These are phyloP conservation scores for Aspergillus sp. DNA, from an alignment of 2,329 filamentous ascomycete genomes.

Conservation along the genomic window DNA sequence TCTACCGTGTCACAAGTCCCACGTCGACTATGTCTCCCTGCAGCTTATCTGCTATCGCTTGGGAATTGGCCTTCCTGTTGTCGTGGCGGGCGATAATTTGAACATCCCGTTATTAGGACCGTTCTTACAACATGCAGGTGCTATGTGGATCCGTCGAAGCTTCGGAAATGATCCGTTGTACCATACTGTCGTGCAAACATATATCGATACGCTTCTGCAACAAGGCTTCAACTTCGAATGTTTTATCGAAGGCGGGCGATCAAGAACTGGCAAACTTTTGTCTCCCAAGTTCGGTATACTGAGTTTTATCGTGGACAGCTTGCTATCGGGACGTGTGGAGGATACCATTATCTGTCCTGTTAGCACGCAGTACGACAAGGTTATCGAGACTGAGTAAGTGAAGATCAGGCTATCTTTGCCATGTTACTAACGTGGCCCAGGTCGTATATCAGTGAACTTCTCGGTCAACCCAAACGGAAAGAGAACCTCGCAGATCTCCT, in stretches of 20 bases:
- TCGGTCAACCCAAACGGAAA: conserved; percentile 91
- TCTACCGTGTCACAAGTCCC: conserved; percentile 85
- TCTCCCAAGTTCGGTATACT: conserved; percentile 94
- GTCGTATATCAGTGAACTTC: conserved; percentile 87
- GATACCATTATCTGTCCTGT: conserved; percentile 94
- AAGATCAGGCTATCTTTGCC: neutral
- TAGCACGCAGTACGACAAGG: conserved; percentile 97
- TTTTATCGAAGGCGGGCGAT: conserved; percentile 93
- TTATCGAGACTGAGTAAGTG: conserved; percentile 78
- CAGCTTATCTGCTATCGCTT: conserved; percentile 94
- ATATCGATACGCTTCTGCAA: conserved; percentile 86
- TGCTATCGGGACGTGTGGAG: conserved; percentile 78
- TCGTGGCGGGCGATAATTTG: conserved; percentile 92
- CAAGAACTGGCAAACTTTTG: conserved; percentile 85
- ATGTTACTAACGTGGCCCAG: conserved; percentile 23
- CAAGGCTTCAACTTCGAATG: conserved; percentile 94
- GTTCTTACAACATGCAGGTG: conserved; percentile 91
- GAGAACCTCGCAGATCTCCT: conserved; percentile 88
- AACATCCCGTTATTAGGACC: conserved; percentile 86
- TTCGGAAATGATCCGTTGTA: conserved; percentile 93
- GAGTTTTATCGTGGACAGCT: conserved; percentile 81
- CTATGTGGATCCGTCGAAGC: conserved; percentile 90
- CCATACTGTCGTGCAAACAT: conserved; percentile 85
- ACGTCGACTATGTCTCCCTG: conserved; percentile 92
- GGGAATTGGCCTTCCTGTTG: conserved; percentile 78